Evolutionary conservation across 2,329 filamentous ascomycete genomes (phyloP).

Genomic region (Fusarium paranaense): DNA sequence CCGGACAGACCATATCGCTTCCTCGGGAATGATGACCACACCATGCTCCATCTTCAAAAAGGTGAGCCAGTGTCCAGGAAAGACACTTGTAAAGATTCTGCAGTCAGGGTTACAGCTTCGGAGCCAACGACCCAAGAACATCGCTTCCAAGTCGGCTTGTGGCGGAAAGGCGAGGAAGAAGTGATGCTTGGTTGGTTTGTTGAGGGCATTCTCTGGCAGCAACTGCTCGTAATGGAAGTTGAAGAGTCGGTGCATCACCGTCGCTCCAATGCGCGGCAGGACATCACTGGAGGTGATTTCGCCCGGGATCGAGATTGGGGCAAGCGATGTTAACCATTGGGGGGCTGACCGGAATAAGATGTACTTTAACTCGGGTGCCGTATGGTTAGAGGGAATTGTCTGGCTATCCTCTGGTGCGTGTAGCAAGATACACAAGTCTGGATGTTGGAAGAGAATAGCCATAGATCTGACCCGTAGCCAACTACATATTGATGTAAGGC

Average conservation of each 20-base stretch:
- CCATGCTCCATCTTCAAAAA: slow-evolving; percentile 52
- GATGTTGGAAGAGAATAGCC: slow-evolving; percentile 50
- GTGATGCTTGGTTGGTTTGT: slow-evolving; percentile 32
- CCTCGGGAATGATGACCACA: slow-evolving; percentile 60
- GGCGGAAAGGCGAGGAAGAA: slow-evolving; percentile 65
- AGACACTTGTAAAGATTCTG: slow-evolving; percentile 55
- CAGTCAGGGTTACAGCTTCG: slow-evolving; percentile 53
- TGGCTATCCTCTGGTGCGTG: slow-evolving; percentile 47
- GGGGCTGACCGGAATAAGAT: slow-evolving; percentile 50
- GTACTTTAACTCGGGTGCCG: slow-evolving; percentile 47
- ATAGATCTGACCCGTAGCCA: slow-evolving; percentile 51
- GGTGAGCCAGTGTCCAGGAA: slow-evolving; percentile 59
- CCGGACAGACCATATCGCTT: slow-evolving; percentile 51
- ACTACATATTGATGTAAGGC: slow-evolving; percentile 46
- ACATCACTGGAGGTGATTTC: slow-evolving; percentile 5
- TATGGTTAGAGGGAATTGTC: background rate
- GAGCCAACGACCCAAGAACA: slow-evolving; percentile 60
- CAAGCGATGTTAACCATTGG: slow-evolving; percentile 38
- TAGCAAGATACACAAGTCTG: slow-evolving; percentile 53
- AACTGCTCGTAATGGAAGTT: slow-evolving; percentile 49
- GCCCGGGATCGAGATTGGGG: slow-evolving; percentile 35
- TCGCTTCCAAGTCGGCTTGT: slow-evolving; percentile 47
- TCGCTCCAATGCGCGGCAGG: slow-evolving; percentile 30
- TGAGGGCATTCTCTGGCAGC: slow-evolving; percentile 29
- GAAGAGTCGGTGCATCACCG: slow-evolving; percentile 46